Evolutionary conservation across 2,329 filamentous ascomycete genomes (phyloP), one percentile per base, ranked within the genome.

Genomic region (Cercospora zeae-maydis): DNA sequence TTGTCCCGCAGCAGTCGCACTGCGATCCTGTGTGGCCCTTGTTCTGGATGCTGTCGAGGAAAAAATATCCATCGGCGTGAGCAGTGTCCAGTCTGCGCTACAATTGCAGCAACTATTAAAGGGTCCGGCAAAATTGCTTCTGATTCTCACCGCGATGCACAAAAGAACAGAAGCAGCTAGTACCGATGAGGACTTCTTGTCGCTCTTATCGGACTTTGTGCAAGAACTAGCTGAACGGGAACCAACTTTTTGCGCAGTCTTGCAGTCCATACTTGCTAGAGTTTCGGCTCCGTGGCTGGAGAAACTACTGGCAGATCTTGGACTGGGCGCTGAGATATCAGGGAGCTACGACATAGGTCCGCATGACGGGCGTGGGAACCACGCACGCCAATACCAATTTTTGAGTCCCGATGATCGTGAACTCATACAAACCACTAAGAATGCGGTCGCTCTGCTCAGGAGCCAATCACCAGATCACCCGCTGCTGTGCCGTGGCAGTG

Each of bases 41-140:
- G 71, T 81, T 13, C 68, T 82, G 2, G 75, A 76, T 37, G 75
- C 74, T 1, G 64, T 81, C 9, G 80, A 81, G 55, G 71, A 74
- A 39, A 70, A 76, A 13, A 68, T 81, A 1, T 74, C 75, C 10
- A 68, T 67, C 13, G 66, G 70, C 11, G 64, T 74, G 10, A 36
- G 62, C 7, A 58, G 58, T 1, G 67, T 78, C 6, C 63, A 63
- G 27, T 78, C 77, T 2, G 24, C 80, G 4, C 67, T 82, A 1
- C 76, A 79, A 62, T 70, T 82, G 1, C 76, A 81, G 62, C 62
- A 71, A 4, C 63, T 77, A 1, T 74, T 79, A 39, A 58, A 72
- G 77, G 58, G 82, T 78, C 73, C 83, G 14, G 21, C 33, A 3
- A 60, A 58, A 8, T 42, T 74, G n/a, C 51, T 74, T n/a, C 14